These are phyloP conservation scores for Macadamia integrifolia DNA, from an alignment of 164 flowering plant genomes.

Conservation along the genomic window DNA sequence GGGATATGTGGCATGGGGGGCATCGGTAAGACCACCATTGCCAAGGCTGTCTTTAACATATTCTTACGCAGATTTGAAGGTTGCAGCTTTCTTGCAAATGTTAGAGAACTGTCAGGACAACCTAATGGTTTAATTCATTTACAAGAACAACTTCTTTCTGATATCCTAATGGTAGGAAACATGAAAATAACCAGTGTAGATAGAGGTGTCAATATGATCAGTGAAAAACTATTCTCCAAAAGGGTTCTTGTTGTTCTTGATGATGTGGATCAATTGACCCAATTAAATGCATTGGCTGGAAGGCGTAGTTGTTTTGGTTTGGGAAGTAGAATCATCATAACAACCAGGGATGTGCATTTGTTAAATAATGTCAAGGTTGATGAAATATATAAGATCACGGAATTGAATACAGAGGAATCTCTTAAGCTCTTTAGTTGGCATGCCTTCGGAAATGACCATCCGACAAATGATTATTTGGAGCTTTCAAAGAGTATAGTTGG, in stretches of 20 bases:
- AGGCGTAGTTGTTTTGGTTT: too few species aligned
- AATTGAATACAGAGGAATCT: too few species aligned
- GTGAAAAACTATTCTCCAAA: neutral
- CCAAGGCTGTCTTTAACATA: too few species aligned
- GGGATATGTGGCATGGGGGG: slow-evolving; percentile 1
- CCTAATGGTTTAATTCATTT: neutral
- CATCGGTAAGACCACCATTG: too few species aligned
- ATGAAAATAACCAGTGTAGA: neutral
- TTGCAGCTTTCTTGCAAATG: slow-evolving; percentile 9
- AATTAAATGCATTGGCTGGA: slow-evolving; percentile 3
- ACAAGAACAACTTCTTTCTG: slow-evolving; percentile 3
- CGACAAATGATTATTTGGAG: too few species aligned
- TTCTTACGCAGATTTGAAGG: neutral
- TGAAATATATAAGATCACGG: too few species aligned
- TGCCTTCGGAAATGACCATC: too few species aligned
- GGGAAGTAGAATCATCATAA: too few species aligned
- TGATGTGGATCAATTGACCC: neutral
- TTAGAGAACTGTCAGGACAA: slow-evolving; percentile 3
- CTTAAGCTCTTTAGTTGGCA: too few species aligned
- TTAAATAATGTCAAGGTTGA: too few species aligned
- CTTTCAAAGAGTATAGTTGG: too few species aligned
- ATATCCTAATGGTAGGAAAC: neutral
- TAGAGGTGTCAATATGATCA: slow-evolving; percentile 5
- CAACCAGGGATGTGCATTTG: too few species aligned
- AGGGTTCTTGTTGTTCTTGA: slow-evolving; percentile 6